Evolutionary conservation across 2,329 filamentous ascomycete species (phyloP).

Genomic region (Cadophora sp.): DNA sequence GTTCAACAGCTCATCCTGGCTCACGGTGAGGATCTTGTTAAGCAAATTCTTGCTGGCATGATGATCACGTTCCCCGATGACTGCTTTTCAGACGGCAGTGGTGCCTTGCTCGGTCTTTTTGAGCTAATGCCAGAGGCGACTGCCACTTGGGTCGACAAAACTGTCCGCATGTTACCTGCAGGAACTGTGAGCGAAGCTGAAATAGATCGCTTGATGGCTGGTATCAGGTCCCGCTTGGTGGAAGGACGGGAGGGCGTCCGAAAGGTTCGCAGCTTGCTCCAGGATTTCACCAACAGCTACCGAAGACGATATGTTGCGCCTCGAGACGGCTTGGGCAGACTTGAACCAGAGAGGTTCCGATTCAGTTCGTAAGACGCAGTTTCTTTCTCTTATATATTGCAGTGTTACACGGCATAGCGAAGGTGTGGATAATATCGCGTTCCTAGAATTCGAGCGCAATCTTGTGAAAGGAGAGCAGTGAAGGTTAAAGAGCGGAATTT

Average conservation of each 20-base stretch:
- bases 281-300: conserved; percentile 97
- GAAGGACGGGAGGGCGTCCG: conserved; percentile 67
- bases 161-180: conserved; percentile 81
- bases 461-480: conserved; percentile 13
- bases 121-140: conserved; percentile 84
- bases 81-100: conserved; percentile 93
- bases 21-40: conserved; percentile 80
- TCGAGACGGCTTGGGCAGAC: conserved; percentile 83
- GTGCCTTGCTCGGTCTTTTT: conserved; percentile 88
- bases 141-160: conserved; percentile 81
- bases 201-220: conserved; percentile 78
- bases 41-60: conserved; percentile 94
- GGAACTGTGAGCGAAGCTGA: conserved; percentile 84
- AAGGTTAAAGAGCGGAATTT: conserved; percentile 8
- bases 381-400: conserved; percentile 17
- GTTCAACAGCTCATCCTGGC: conserved; percentile 74
- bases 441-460: conserved; percentile 11
- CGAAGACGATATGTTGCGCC: conserved; percentile 94
- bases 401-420: conserved; percentile 35
- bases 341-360: conserved; percentile 87
- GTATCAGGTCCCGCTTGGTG: conserved; percentile 80
- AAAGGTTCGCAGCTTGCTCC: conserved; percentile 83
- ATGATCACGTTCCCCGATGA: conserved; percentile 98
- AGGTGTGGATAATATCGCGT: conserved; percentile 21
- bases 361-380: conserved; percentile 56